Percentiles rank a stretch among this genome's conserved stretches.
Evolutionary conservation across 306 rosid species (phyloP).

Genomic region (Crotalaria pallida): DNA sequence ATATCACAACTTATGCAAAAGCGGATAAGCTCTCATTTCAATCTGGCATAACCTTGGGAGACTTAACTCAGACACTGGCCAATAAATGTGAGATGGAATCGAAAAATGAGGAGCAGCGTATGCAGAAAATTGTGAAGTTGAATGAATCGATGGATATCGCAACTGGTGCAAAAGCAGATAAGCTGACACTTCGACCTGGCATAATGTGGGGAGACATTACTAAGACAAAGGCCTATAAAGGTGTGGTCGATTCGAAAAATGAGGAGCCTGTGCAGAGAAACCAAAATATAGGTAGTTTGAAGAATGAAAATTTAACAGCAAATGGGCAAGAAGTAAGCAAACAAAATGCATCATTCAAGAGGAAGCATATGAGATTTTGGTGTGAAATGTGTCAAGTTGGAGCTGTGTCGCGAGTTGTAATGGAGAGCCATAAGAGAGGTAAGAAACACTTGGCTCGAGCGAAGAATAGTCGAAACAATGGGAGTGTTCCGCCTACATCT

Average conservation of each 20-base stretch:
- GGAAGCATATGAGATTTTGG: slow-evolving; percentile 22
- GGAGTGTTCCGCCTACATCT: background rate
- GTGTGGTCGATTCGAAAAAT: background rate
- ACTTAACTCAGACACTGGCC: too few species aligned
- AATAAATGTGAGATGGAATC: too few species aligned
- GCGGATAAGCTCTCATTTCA: too few species aligned
- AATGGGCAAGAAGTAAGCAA: background rate
- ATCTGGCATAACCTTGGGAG: too few species aligned
- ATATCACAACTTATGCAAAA: too few species aligned
- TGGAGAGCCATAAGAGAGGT: slow-evolving; percentile 43
- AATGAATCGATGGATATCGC: background rate
- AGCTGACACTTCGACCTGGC: background rate
- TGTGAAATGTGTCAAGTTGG: slow-evolving; percentile 44
- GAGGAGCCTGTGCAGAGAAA: slow-evolving; percentile 15
- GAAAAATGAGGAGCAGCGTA: too few species aligned
- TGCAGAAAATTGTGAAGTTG: too few species aligned
- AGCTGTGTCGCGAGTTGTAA: background rate
- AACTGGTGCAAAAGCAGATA: slow-evolving; percentile 9
- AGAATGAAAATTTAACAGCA: background rate
- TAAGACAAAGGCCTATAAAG: background rate
- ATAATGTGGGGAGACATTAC: background rate
- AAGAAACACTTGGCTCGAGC: slow-evolving; percentile 33
- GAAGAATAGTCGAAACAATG: background rate
- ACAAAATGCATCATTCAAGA: background rate
- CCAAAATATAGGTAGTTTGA: background rate